Percentiles rank a stretch among this genome's conserved stretches.
These are phyloP conservation scores for Exophiala mesophila DNA, from an alignment of 2,329 filamentous ascomycete species.

Conservation along the genomic window DNA sequence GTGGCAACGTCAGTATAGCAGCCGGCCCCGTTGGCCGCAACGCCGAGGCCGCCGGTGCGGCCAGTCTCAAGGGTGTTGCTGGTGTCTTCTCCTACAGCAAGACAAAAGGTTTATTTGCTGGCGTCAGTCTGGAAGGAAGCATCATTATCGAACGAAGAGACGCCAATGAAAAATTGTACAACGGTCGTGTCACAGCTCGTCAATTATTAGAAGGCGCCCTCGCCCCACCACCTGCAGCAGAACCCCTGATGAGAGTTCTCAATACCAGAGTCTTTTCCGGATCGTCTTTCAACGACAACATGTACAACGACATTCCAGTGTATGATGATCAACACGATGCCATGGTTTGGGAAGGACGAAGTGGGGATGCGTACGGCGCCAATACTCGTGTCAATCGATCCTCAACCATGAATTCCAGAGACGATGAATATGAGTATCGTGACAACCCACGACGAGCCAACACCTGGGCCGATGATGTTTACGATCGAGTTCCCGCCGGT, in stretches of 20 bases:
- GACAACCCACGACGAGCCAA: constrained; percentile 46
- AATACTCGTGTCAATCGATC: constrained; percentile 54
- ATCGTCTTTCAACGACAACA: constrained; percentile 53
- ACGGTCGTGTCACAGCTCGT: constrained; percentile 70
- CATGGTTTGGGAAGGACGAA: constrained; percentile 74
- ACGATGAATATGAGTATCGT: constrained; percentile 50
- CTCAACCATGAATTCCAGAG: constrained; percentile 48
- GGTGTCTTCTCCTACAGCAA: constrained; percentile 97
- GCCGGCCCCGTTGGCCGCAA: constrained; percentile 91
- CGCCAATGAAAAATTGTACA: constrained; percentile 95
- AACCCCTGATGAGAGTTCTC: constrained; percentile 76
- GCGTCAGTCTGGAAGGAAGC: constrained; percentile 88
- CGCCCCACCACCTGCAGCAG: constrained; percentile 72
- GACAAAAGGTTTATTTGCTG: constrained; percentile 94
- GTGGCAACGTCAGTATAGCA: constrained; percentile 93
- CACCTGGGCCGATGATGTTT: constrained; percentile 48
- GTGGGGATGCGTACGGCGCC: constrained; percentile 66
- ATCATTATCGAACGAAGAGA: constrained; percentile 92
- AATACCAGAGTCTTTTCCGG: constrained; percentile 82
- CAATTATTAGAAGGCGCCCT: constrained; percentile 78
- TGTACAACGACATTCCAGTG: constrained; percentile 92
- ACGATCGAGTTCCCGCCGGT: constrained; percentile 36
- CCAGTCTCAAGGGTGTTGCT: constrained; percentile 80
- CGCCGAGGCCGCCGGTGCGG: constrained; percentile 90
- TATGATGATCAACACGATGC: constrained; percentile 82